phyloP scores from a whole-genome alignment of 495 filamentous ascomycete species.

The Schizothecium vesticola region DNA sequence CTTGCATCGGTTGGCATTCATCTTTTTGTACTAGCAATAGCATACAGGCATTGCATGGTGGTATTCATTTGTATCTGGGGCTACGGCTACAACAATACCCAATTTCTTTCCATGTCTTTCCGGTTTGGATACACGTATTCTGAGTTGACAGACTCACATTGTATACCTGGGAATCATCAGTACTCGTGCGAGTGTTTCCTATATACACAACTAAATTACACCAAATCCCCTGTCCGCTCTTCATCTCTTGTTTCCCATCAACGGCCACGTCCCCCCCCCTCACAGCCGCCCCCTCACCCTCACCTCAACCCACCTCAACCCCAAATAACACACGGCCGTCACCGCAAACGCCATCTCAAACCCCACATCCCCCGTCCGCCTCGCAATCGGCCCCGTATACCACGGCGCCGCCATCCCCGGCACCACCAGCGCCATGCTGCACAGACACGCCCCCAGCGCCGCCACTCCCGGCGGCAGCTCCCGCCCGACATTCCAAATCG shows the following conservation, averaged over 20 bases:
- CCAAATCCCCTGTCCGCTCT: not conserved
- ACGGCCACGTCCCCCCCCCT: not conserved
- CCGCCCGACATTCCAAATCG: constrained; percentile 42
- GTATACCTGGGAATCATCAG: not conserved
- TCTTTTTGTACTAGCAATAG: not conserved
- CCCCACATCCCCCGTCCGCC: constrained; percentile 49
- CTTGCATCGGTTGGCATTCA: not conserved
- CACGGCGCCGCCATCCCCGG: constrained; percentile 49
- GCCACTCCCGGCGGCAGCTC: constrained; percentile 44
- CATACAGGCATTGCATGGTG: not conserved
- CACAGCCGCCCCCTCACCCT: constrained; percentile 21
- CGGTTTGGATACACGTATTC: not conserved
- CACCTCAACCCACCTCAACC: constrained; percentile 38
- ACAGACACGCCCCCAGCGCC: constrained; percentile 33
- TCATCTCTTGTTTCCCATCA: too few relatives aligned
- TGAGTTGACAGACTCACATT: not conserved
- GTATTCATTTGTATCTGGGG: not conserved
- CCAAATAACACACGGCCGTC: constrained; percentile 40
- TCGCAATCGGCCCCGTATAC: constrained; percentile 48
- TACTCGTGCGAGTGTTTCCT: too few relatives aligned
- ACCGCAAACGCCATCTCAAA: constrained; percentile 49
- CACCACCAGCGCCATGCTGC: constrained; percentile 39
- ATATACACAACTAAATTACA: not conserved
- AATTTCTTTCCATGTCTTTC: not conserved
- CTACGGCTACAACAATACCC: not conserved